These are phyloP conservation scores for Solanum pimpinellifolium DNA, from an alignment of 257 asterid species.

Conservation along the genomic window DNA sequence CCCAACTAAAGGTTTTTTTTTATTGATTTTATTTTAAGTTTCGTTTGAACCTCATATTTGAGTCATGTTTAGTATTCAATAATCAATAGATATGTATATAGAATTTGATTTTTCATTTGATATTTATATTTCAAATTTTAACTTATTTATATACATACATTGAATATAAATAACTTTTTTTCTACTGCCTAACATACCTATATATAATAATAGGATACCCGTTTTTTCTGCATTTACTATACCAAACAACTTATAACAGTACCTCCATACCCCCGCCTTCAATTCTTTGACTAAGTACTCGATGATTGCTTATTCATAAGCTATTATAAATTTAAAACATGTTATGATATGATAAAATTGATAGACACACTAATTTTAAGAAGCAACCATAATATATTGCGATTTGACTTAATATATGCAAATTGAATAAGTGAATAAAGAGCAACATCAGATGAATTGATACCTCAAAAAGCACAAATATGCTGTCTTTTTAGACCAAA, in stretches of 20 bases:
- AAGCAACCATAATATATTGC: not conserved
- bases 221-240: not conserved
- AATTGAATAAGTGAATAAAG: not conserved
- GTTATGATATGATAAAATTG: not conserved
- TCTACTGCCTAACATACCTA: not conserved
- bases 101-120: no score
- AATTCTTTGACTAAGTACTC: not conserved
- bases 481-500: not conserved
- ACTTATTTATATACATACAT: not conserved
- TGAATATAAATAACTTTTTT: not conserved
- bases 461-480: not conserved
- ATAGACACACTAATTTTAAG: not conserved
- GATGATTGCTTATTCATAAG: not conserved
- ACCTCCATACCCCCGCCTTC: not conserved
- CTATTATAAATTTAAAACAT: no score
- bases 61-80: no score
- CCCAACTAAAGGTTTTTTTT: no score
- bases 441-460: not conserved
- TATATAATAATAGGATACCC: not conserved
- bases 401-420: not conserved
- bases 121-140: not conserved
- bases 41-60: no score
- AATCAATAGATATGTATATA: fast-evolving
- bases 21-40: no score
- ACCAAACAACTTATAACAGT: not conserved